phyloP scores from a whole-genome alignment of 352 stramenopile genomes.

The Phytopythium boreale region DNA sequence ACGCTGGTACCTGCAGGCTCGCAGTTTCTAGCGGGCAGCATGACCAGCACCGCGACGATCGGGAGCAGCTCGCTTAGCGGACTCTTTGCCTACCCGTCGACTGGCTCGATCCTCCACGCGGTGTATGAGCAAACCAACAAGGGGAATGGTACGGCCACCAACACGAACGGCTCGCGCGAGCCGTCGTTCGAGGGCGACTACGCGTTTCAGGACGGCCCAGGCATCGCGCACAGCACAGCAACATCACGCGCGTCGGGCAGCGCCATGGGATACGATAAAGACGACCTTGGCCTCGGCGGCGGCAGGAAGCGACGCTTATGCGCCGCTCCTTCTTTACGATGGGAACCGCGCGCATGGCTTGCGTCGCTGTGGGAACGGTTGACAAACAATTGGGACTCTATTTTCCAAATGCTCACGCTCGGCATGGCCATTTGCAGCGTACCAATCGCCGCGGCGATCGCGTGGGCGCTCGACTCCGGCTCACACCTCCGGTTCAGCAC shows the following conservation, averaged over 20 bases:
- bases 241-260: conserved; percentile 14
- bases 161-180: conserved; percentile 18
- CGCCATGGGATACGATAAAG: conserved; percentile 8
- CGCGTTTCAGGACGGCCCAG: conserved; percentile 20
- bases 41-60: conserved; percentile 1
- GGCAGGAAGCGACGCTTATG: conserved; percentile 1
- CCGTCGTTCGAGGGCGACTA: conserved; percentile 23
- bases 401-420: conserved; percentile 56
- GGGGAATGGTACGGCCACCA: conserved; percentile 13
- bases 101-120: conserved; percentile 22
- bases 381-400: conserved; percentile 73
- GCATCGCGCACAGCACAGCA: conserved; percentile 17
- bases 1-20: conserved; percentile 2
- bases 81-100: conserved; percentile 7
- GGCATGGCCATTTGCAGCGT: conserved; percentile 49
- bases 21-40: conserved; percentile 1
- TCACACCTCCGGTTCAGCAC: conserved; percentile 32
- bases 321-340: conserved; percentile 3
- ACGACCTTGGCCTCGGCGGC: conserved; percentile 4
- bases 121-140: conserved; percentile 24
- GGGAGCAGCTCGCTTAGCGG: conserved; percentile 1
- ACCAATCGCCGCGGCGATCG: conserved; percentile 32
- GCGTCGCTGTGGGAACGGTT: conserved; percentile 51
- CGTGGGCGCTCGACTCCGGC: conserved; percentile 27
- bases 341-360: conserved; percentile 21